Evolutionary conservation across 345 rosid genomes (phyloP).

Genomic region (Eucalyptus sp.): DNA sequence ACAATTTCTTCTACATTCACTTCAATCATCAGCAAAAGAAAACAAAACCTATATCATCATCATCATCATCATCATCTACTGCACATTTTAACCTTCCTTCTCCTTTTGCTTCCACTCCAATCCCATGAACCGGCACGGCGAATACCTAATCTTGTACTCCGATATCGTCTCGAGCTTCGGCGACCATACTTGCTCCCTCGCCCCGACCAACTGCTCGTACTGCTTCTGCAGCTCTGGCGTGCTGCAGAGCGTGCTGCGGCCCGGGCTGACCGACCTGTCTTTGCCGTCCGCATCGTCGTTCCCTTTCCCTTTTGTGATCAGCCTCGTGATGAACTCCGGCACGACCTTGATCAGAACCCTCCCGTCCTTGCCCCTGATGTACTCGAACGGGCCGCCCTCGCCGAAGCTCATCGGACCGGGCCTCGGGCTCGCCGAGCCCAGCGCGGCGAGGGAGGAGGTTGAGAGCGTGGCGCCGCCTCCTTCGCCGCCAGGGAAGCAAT

Average conservation of each 20-base stretch:
- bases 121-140: conserved; percentile 28
- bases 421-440: conserved; percentile 28
- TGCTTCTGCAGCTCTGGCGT: conserved; percentile 40
- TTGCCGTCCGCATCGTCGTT: background rate
- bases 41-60: background rate
- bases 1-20: background rate
- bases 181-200: conserved; percentile 28
- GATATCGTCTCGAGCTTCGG: conserved; percentile 39
- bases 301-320: conserved; percentile 6
- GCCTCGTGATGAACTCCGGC: conserved; percentile 41
- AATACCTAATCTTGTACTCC: conserved; percentile 19
- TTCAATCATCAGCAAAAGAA: background rate
- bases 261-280: background rate
- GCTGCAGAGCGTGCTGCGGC: conserved; percentile 14
- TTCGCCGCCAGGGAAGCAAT: conserved; percentile 27
- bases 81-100: background rate
- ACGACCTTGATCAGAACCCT: conserved; percentile 41
- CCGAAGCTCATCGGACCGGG: conserved; percentile 24
- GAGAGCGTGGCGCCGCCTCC: conserved; percentile 18
- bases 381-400: conserved; percentile 39
- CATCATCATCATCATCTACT: background rate
- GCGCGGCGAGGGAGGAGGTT: conserved; percentile 46
- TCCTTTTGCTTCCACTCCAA: conserved; percentile 23
- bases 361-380: conserved; percentile 29
- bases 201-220: conserved; percentile 27